A percentile compares a stretch with the other conserved stretches of the same genome.
These are phyloP conservation scores for Tricholoma flavovirens DNA, from an alignment of 768 basidiomycete genomes.

Conservation along the genomic window DNA sequence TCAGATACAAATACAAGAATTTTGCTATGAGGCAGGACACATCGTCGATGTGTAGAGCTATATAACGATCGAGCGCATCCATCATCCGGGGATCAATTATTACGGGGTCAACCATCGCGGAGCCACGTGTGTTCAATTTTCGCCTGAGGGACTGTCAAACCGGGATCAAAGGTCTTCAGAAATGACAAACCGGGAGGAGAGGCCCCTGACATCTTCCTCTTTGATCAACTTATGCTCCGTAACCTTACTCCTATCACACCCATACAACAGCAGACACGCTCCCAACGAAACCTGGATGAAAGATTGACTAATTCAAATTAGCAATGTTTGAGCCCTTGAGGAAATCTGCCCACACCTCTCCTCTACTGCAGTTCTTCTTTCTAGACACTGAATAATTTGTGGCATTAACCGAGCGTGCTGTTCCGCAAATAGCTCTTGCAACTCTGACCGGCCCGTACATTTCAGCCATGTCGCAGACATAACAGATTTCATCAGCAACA, in stretches of 20 bases:
- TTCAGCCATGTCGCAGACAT: slow-evolving; percentile 57
- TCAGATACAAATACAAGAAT: slow-evolving; percentile 57
- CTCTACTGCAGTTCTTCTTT: slow-evolving; percentile 20
- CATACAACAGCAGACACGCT: slow-evolving; percentile 58
- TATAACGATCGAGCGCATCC: slow-evolving; percentile 44
- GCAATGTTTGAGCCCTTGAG: not conserved
- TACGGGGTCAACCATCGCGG: slow-evolving; percentile 49
- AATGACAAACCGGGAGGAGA: slow-evolving; percentile 52
- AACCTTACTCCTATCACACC: slow-evolving; percentile 52
- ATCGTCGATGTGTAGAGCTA: slow-evolving; percentile 42
- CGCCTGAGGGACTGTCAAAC: slow-evolving; percentile 32
- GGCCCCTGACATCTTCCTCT: slow-evolving; percentile 39
- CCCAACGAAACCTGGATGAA: slow-evolving; percentile 62
- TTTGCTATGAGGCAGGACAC: slow-evolving; percentile 50
- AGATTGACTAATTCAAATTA: slow-evolving; percentile 19
- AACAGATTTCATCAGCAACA: slow-evolving; percentile 47
- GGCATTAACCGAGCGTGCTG: slow-evolving; percentile 40
- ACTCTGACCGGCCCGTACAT: slow-evolving; percentile 51
- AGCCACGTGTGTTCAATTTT: slow-evolving; percentile 37
- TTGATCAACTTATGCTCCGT: slow-evolving; percentile 40
- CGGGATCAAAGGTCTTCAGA: not conserved
- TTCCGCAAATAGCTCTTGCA: slow-evolving; percentile 44
- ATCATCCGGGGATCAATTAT: slow-evolving; percentile 55
- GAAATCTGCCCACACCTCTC: slow-evolving; percentile 32
- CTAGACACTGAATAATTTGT: slow-evolving; percentile 33